These are phyloP conservation scores for Pichia gijzeniarum DNA, from an alignment of 805 yeast species.

Conservation along the genomic window DNA sequence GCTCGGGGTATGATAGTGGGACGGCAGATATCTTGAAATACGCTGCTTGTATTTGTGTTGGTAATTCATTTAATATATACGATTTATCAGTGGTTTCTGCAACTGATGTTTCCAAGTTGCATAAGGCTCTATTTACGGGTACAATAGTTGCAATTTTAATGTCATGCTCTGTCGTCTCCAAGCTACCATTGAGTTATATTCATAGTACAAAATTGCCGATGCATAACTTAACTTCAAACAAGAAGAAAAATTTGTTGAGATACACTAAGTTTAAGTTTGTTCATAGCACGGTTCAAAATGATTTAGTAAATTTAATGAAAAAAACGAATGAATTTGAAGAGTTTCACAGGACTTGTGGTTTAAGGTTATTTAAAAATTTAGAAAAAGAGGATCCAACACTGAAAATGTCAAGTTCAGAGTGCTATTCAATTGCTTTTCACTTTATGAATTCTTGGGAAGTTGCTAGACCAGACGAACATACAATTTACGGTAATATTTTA, in stretches of 20 bases:
- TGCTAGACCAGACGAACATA: slow-evolving; percentile 31
- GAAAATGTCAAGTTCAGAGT: slow-evolving; percentile 12
- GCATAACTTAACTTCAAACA: slow-evolving; percentile 21
- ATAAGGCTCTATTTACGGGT: slow-evolving; percentile 30
- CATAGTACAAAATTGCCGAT: slow-evolving; percentile 17
- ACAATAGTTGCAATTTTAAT: slow-evolving; percentile 29
- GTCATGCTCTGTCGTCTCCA: slow-evolving; percentile 39
- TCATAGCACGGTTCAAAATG: slow-evolving; percentile 36
- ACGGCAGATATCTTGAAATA: slow-evolving; percentile 27
- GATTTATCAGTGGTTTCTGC: slow-evolving; percentile 36
- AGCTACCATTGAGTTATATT: slow-evolving; percentile 39
- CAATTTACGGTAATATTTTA: slow-evolving; percentile 33
- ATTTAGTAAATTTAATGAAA: slow-evolving; percentile 27
- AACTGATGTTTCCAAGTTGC: slow-evolving; percentile 29
- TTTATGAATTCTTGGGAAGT: slow-evolving; percentile 31
- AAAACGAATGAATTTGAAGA: slow-evolving; percentile 24
- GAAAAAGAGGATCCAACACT: slow-evolving; percentile 4
- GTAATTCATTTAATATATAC: slow-evolving; percentile 32
- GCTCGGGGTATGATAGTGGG: slow-evolving; percentile 9
- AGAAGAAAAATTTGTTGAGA: slow-evolving; percentile 32
- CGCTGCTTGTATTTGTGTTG: slow-evolving; percentile 38
- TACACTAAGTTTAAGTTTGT: slow-evolving; percentile 33
- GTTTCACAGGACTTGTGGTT: slow-evolving; percentile 36
- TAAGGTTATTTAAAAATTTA: slow-evolving; percentile 30
- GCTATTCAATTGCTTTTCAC: slow-evolving; percentile 36